Base-by-base conservation (phyloP, 306 rosid genomes). In the Cicer yamashitae region DNA sequence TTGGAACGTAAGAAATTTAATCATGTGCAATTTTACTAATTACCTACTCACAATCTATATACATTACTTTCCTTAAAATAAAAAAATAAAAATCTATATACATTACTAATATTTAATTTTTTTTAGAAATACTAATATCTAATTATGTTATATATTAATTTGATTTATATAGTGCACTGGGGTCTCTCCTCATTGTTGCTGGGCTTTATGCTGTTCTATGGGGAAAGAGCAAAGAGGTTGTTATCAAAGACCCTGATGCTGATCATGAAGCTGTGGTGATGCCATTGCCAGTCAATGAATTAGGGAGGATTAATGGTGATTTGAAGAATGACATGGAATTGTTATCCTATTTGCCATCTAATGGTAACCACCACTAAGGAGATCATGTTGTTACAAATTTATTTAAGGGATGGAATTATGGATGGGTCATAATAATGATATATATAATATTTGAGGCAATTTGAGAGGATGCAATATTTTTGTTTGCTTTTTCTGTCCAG, bases 191-290 rank as follows among this genome's bases (percentile, higher is more conserved):
- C 12, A 91, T 93, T 18, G 83, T 93, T 5, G 7, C 14, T 51
- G 97, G 97, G 57, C 96, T 93, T 1, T 93, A 89, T 71, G 50
- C 85, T 72, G 96, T 91, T 71, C 73, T 91, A 1, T 93, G 98
- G 96, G 97, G 97, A 10, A 93, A 93, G 84, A 83, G 75, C 30
- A 85, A 70, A 70, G 98, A 87, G 90, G 64, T 67, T 75, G 71
- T 52, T 9, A 13, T 17, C 39, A 34, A 54, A 34, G 84, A 81
- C 11, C 18, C 45, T 10, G 13, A 41, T 6, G 37, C 18, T 59
- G 15, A 14, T 38, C 47, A 62, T 1, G 68, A 60, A 34, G 22
- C 22, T 51, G 8, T 6, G 15, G 20, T 51, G 3, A 50, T 50
- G 56, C 56, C 11, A 53, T 17, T 53, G 34, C 34, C 61, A 17